Percentiles rank a stretch among this genome's conserved stretches.
Evolutionary conservation across 75 land plant species (phyloP).

Genomic region (Chamaecyparis obtusa): DNA sequence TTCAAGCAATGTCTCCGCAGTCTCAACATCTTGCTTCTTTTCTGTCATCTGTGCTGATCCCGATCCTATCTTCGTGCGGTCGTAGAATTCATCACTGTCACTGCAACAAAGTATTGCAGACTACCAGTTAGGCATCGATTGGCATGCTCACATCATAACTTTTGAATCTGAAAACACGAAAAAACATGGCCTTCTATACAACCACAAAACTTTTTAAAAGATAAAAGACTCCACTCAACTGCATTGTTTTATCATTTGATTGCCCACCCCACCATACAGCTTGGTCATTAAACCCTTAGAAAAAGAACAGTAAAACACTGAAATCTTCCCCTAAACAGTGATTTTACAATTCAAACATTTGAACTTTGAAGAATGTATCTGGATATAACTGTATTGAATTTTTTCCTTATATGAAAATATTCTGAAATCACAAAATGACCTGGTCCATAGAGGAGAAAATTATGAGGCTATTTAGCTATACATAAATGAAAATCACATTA

Average conservation of each 20-base stretch:
- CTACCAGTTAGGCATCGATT: not conserved
- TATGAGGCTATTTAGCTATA: not conserved
- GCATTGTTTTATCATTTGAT: not conserved
- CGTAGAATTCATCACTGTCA: constrained; percentile 97
- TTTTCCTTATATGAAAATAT: too few species aligned
- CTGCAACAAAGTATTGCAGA: constrained; percentile 26
- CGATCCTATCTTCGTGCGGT: constrained; percentile 65
- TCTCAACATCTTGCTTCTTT: constrained; percentile 64
- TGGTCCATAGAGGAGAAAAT: not conserved
- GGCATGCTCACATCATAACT: not conserved
- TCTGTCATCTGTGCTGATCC: constrained; percentile 23
- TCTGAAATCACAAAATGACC: too few species aligned
- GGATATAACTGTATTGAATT: too few species aligned
- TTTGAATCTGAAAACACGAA: not conserved
- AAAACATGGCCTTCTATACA: not conserved
- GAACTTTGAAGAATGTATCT: too few species aligned
- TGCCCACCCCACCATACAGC: not conserved
- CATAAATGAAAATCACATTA: too few species aligned
- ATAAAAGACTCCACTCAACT: not conserved
- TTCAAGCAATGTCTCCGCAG: constrained; percentile 88
- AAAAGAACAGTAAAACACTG: not conserved
- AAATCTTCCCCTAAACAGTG: not conserved
- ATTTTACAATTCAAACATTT: too few species aligned
- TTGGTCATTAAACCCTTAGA: not conserved
- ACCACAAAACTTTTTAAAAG: not conserved